These are phyloP conservation scores for Helicostylum pulchrum DNA, from an alignment of 192 early-diverging fungal species.

Conservation along the genomic window DNA sequence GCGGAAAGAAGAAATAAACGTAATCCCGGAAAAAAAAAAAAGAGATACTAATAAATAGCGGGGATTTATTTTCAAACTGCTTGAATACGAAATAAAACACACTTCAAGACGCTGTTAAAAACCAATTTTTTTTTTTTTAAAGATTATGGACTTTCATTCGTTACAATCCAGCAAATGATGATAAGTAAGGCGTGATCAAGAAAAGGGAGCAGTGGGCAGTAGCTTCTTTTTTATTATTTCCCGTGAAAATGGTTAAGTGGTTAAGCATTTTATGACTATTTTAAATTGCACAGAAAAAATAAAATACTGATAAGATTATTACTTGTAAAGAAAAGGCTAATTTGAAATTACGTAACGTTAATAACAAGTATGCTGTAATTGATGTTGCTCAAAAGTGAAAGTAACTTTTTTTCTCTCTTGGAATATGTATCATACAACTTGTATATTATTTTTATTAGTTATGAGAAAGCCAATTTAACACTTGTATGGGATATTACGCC, in stretches of 20 bases:
- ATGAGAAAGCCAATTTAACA: conserved; percentile 64
- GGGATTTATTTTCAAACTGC: no score
- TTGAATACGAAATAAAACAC: no score
- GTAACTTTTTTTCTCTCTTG: conserved; percentile 40
- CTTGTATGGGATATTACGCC: conserved; percentile 83
- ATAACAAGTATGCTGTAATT: conserved; percentile 66
- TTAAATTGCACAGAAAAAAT: no score
- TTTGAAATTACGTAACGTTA: conserved; percentile 51
- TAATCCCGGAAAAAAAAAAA: neutral
- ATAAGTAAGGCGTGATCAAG: no score
- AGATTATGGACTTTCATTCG: no score
- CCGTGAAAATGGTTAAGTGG: no score
- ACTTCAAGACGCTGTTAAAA: no score
- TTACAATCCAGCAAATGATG: no score
- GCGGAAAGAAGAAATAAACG: neutral
- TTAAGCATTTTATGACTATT: no score
- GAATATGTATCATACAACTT: neutral
- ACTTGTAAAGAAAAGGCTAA: conserved; percentile 60
- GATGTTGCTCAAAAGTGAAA: conserved; percentile 67
- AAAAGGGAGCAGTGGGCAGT: no score
- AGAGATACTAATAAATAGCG: neutral
- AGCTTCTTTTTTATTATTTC: no score
- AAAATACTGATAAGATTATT: conserved; percentile 84
- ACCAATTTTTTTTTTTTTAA: no score
- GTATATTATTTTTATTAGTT: conserved; percentile 15